Base-by-base conservation (phyloP, 176 grass and related monocot genomes). In the Areca catechu region DNA sequence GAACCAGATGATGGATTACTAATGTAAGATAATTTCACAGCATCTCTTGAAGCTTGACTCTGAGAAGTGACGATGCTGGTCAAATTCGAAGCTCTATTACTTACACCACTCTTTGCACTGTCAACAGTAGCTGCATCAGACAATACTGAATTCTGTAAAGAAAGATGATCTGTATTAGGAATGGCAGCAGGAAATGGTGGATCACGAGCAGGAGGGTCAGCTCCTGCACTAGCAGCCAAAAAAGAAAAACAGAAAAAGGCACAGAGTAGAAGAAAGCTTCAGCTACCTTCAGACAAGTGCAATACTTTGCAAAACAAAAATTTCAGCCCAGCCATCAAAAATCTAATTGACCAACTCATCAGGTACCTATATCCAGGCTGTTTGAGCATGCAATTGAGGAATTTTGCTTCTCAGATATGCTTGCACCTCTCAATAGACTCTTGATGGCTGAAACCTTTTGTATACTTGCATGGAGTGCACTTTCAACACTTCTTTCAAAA, bases 371-470 rank as follows among this genome's bases (percentile, higher is more conserved):
- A 74, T 92, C 87, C 65, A 98, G 78, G 76, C 87, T 98, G 67
- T 81, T 88, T 34, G 87, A 85, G 50, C 76, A 70, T 37, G 79
- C 70, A 71, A 56, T 49, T 58, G 81, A 72, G 72, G 88, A 85
- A 77, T 80, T 98, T 71, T 90, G 83, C 67, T 89, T 78, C 67
- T 77, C 80, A 51, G 81, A 85, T 57, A 85, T 56, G 72, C 29
- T 82, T 60, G 29, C 84, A 75, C 93, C 93, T 80, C 88, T 98
- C 81, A 98, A 74, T 72, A 98, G 79, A 80, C 93, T 89, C 74
- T 98, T 87, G 79, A 98, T 98, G 60, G 87, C 93, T 53, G 93
- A 92, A 58, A 98, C 87, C 71, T 92, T 98, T 76, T 92, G 84
- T 76, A 92, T 91, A 76, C 93, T 98, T 7, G 93, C 81, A 63